Base-by-base conservation (phyloP, 2,329 filamentous ascomycete genomes). In the Trichoderma simmonsii region DNA sequence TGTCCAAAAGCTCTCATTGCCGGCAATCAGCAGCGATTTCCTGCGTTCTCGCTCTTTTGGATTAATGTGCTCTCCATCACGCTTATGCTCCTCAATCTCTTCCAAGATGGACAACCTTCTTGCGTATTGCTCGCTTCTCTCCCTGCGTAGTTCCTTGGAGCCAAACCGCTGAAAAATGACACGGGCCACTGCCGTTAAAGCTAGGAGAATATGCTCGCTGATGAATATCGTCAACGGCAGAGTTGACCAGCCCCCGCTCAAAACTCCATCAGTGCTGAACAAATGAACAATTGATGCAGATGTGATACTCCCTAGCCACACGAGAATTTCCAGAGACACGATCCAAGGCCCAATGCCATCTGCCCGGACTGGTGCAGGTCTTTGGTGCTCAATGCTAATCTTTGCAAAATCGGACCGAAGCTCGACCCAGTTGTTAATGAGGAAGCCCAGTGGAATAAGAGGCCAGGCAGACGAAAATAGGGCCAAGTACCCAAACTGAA, bases 391-490 rank as follows among this genome's bases (percentile, higher is more conserved):
- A 28, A 90, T 84, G 74, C 90, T 92, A 70, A 94, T 92, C 77
- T 94, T 94, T 81, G 92, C 87, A 60, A 93, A 92, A 76, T 94
- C 92, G 3, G 91, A 91, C 11, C 92, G 90, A 11, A 94, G 85
- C 79, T 94, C 92, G 71, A 94, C 83, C 91, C 91, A 93, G 81
- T 94, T 91, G 80, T 94, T 94, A 78, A 93, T 81, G 15, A 94
- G 83, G 79, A 94, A 94, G 0, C 90, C 91, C 26, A 93, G 83
- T 0, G 90, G 88, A 0, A 92, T 92, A 1, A 94, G 83, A 0
- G 92, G 92, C 92, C 92, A 94, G 34, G 93, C 90, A 0, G 92
- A 90, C 1, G 89, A 91, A 80, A 94, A 94, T 5, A 94, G 83
- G 0, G 90, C 87, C 0, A 94, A 85, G 77, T 94, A 93, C 6